These are phyloP conservation scores for Hypoxylon sp. DNA, from an alignment of 2,329 filamentous ascomycete species.

Conservation along the genomic window DNA sequence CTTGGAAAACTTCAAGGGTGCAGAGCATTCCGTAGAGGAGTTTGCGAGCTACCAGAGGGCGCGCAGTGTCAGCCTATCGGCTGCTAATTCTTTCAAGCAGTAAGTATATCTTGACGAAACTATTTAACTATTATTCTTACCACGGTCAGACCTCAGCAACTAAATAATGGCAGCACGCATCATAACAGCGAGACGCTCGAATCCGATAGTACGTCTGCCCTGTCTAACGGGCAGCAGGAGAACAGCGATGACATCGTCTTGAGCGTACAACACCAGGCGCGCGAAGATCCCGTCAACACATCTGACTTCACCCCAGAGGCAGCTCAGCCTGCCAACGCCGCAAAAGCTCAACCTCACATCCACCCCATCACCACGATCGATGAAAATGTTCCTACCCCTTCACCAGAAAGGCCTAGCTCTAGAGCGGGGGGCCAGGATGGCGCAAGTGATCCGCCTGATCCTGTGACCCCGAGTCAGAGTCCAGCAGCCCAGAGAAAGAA, in stretches of 20 bases:
- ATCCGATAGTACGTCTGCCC: slow-evolving; percentile 50
- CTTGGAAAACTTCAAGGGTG: slow-evolving; percentile 77
- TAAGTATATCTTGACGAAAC: slow-evolving; percentile 42
- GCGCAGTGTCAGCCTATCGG: slow-evolving; percentile 65
- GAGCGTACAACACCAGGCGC: slow-evolving; percentile 47
- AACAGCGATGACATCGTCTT: slow-evolving; percentile 27
- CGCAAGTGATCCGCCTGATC: slow-evolving; percentile 27
- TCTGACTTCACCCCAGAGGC: slow-evolving; percentile 20
- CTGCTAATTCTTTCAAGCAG: slow-evolving; percentile 55
- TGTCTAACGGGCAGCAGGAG: slow-evolving; percentile 48
- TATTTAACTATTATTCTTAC: slow-evolving; percentile 4
- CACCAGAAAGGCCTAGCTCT: slow-evolving; percentile 38
- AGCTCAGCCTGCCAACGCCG: slow-evolving; percentile 22
- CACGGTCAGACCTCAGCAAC: slow-evolving; percentile 13
- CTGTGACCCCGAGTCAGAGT: slow-evolving; percentile 43
- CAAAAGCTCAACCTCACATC: slow-evolving; percentile 32
- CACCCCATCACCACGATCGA: slow-evolving; percentile 44
- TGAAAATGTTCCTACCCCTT: slow-evolving; percentile 37
- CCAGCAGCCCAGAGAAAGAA: slow-evolving; percentile 39
- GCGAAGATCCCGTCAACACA: slow-evolving; percentile 43
- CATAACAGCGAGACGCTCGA: slow-evolving; percentile 51
- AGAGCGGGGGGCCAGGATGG: slow-evolving; percentile 35
- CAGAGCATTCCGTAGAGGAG: slow-evolving; percentile 72
- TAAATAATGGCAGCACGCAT: slow-evolving; percentile 44
- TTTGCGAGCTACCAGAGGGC: slow-evolving; percentile 71